These are phyloP conservation scores for Emericellopsis terricola DNA, from an alignment of 495 filamentous ascomycete genomes.

Conservation along the genomic window DNA sequence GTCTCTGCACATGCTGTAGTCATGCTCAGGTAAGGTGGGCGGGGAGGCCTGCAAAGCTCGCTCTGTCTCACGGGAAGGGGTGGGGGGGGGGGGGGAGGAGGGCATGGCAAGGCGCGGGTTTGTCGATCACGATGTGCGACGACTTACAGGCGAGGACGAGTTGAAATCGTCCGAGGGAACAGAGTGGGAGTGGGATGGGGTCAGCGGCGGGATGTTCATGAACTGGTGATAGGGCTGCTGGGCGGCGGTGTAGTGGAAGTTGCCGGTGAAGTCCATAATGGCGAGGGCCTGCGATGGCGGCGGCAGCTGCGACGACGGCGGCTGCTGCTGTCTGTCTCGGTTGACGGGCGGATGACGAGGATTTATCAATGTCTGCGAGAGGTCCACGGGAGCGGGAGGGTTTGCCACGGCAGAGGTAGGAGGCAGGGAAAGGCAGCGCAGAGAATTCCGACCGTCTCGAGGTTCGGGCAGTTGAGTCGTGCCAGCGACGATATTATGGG, in stretches of 20 bases:
- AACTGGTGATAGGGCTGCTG: constrained; percentile 32
- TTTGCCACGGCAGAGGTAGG: too few relatives aligned
- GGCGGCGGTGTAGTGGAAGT: constrained; percentile 22
- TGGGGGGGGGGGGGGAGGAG: constrained; percentile 1
- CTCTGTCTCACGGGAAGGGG: too few relatives aligned
- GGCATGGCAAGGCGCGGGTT: constrained; percentile 4
- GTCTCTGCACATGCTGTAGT: constrained; percentile 14
- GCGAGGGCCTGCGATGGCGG: too few relatives aligned
- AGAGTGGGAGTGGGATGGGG: constrained; percentile 32
- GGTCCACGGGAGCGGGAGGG: too few relatives aligned
- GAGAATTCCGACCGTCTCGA: too few relatives aligned
- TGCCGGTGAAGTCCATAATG: constrained; percentile 26
- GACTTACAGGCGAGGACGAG: constrained; percentile 35
- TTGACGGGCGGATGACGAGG: too few relatives aligned
- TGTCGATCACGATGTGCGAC: too few relatives aligned
- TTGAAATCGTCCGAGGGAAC: constrained; percentile 34
- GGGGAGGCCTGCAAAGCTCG: constrained; percentile 7
- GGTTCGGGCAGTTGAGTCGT: too few relatives aligned
- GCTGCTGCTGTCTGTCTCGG: background rate
- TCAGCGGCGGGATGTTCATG: constrained; percentile 32
- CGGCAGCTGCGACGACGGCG: too few relatives aligned
- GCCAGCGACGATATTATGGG: too few relatives aligned
- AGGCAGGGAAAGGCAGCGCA: too few relatives aligned
- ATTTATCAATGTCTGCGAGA: too few relatives aligned
- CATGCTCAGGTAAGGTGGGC: constrained; percentile 20